A percentile compares a stretch with the other conserved stretches of the same genome.
phyloP scores from a whole-genome alignment of 2,329 filamentous ascomycete species.

The Paramyrothecium sp. region DNA sequence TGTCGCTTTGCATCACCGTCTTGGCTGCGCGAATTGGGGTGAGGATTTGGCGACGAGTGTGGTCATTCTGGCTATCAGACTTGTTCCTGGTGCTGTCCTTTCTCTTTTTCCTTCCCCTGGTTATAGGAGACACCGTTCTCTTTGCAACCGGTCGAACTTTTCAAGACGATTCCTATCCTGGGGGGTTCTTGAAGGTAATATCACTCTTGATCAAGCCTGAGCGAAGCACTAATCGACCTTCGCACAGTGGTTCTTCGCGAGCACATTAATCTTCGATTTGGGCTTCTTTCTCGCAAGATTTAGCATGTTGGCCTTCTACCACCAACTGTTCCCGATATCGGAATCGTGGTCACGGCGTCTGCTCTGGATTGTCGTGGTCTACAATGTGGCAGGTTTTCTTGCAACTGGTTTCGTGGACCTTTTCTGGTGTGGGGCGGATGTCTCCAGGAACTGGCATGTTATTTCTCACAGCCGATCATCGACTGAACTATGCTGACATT shows the following conservation, averaged over 20 bases:
- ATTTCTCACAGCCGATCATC: not conserved
- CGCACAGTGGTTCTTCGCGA: not conserved
- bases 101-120: not conserved
- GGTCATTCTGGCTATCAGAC: constrained; percentile 1
- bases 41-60: not conserved
- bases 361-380: not conserved
- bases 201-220: not conserved
- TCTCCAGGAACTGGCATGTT: not conserved
- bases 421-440: constrained; percentile 1
- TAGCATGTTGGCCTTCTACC: constrained; percentile 1
- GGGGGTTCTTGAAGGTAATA: not conserved
- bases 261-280: not conserved
- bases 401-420: not conserved
- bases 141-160: not conserved
- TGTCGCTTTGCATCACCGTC: not conserved
- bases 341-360: not conserved
- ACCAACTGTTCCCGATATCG: not conserved
- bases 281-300: constrained; percentile 1
- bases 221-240: not conserved
- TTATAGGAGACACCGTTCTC: not conserved
- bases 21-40: not conserved
- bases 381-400: not conserved
- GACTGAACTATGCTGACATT: not conserved
- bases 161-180: not conserved
- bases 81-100: not conserved